phyloP scores from a whole-genome alignment of 129 eudicot genomes.

The Artemisia annua region DNA sequence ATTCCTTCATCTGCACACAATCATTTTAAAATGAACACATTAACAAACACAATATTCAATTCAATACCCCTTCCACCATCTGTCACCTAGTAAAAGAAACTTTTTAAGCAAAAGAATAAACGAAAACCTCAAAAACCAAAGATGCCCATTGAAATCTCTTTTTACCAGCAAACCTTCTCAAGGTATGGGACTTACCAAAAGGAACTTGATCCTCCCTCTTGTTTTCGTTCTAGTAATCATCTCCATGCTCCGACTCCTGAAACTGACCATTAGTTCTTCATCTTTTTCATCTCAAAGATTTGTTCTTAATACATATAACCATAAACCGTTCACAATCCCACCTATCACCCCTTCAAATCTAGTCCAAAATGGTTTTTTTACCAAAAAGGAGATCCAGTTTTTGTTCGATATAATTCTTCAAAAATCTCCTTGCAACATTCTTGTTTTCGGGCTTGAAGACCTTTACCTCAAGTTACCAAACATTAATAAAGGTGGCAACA shows the following conservation, averaged over 20 bases:
- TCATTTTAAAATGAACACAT: slow-evolving; percentile 25
- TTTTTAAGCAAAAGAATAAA: slow-evolving; percentile 1
- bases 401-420: slow-evolving; percentile 45
- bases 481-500: slow-evolving; percentile 54
- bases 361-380: slow-evolving; percentile 18
- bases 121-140: slow-evolving; percentile 28
- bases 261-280: slow-evolving; percentile 38
- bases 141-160: slow-evolving; percentile 48
- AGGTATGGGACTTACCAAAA: slow-evolving; percentile 41
- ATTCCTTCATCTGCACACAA: slow-evolving; percentile 59
- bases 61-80: slow-evolving; percentile 14
- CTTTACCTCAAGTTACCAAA: slow-evolving; percentile 47
- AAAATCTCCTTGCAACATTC: slow-evolving; percentile 74
- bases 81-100: background rate
- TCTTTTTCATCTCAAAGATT: slow-evolving; percentile 34
- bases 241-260: slow-evolving; percentile 60
- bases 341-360: background rate
- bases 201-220: slow-evolving; percentile 55
- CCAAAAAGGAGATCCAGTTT: slow-evolving; percentile 51
- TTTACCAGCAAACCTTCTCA: slow-evolving; percentile 23
- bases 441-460: slow-evolving; percentile 63
- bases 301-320: slow-evolving; percentile 6
- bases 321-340: slow-evolving; percentile 13
- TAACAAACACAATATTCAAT: slow-evolving; percentile 16
- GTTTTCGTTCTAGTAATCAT: slow-evolving; percentile 43